phyloP scores from a whole-genome alignment of 2,329 filamentous ascomycete genomes.

The Talaromyces sp. region DNA sequence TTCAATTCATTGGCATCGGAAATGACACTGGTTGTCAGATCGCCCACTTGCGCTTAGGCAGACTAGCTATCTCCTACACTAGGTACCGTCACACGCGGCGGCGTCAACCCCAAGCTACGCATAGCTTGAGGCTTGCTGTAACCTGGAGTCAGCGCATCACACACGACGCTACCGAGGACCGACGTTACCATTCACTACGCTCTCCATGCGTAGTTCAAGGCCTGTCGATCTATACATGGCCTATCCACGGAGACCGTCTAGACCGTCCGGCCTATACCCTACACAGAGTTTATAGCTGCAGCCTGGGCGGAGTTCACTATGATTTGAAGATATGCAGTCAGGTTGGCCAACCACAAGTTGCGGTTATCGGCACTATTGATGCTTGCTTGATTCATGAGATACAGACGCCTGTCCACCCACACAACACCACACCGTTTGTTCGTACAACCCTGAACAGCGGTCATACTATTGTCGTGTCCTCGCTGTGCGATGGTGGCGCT shows the following conservation, averaged over 20 bases:
- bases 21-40: neutral
- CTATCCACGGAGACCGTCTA: neutral
- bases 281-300: neutral
- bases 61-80: neutral
- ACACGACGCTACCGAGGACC: neutral
- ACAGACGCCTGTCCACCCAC: neutral
- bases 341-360: neutral
- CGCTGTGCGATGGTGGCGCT: neutral
- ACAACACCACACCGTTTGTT: neutral
- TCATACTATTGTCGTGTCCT: neutral
- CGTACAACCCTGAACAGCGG: neutral
- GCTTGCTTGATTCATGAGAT: neutral
- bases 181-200: neutral
- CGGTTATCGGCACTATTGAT: neutral
- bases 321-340: neutral
- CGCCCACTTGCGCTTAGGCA: neutral
- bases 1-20: neutral
- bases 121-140: constrained; percentile 1
- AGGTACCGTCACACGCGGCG: constrained; percentile 4
- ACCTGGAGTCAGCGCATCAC: neutral
- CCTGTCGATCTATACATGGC: constrained; percentile 3
- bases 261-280: neutral
- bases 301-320: neutral
- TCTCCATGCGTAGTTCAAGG: neutral
- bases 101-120: neutral